Percentiles rank a stretch among this genome's conserved stretches.
Conservation (phyloP, 2,329 filamentous ascomycete species). For the Paradendryphiella salina region DNA sequence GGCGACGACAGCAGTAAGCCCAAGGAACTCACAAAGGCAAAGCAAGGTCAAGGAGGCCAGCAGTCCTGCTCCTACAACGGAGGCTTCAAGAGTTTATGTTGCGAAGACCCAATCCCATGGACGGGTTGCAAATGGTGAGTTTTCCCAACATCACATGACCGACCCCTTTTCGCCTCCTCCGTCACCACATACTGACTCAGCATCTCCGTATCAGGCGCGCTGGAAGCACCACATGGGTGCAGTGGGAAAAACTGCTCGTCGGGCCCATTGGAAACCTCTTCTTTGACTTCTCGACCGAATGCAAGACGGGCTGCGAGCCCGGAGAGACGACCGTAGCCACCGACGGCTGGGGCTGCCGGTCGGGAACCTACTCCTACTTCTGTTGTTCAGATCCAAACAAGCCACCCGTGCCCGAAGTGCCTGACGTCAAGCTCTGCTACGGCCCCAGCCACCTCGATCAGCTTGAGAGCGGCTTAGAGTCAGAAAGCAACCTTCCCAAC, state of each 20-base stretch:
- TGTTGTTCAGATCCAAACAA: not conserved
- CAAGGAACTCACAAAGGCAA: constrained; percentile 2
- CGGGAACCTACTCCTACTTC: not conserved
- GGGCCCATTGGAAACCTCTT: constrained; percentile 1
- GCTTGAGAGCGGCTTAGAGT: not conserved
- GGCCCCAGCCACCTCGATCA: not conserved
- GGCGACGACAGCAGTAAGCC: constrained; percentile 1
- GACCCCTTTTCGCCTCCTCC: not conserved
- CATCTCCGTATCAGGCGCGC: not conserved
- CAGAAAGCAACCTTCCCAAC: not conserved
- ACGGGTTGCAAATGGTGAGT: not conserved
- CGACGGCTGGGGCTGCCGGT: not conserved
- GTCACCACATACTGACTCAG: not conserved
- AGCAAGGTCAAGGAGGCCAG: constrained; percentile 1
- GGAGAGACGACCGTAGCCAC: not conserved
- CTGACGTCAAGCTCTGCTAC: not conserved
- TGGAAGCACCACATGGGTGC: constrained; percentile 1
- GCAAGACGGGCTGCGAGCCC: not conserved
- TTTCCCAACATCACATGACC: not conserved
- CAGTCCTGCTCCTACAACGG: constrained; percentile 1
- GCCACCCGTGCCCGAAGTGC: not conserved
- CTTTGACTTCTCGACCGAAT: constrained; percentile 1
- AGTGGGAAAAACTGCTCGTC: not conserved
- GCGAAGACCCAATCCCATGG: not conserved
- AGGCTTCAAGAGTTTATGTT: not conserved